These are phyloP conservation scores for Apiospora pterosperma DNA, from an alignment of 2,329 filamentous ascomycete genomes.

Conservation along the genomic window DNA sequence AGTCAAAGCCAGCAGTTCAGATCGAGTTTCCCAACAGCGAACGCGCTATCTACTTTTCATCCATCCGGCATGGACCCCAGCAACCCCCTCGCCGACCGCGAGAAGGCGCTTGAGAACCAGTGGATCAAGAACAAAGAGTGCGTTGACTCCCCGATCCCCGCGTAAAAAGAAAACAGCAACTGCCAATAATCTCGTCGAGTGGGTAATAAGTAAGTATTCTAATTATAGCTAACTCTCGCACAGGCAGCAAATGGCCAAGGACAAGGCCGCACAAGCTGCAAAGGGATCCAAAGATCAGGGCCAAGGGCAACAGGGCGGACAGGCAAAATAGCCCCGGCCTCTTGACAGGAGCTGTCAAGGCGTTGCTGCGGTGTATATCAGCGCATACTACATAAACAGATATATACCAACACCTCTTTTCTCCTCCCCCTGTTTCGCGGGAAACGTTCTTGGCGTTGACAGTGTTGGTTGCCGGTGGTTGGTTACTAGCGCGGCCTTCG, in stretches of 20 bases:
- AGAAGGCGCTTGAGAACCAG: slow-evolving; percentile 10
- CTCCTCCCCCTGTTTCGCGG: background rate
- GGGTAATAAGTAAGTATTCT: no score
- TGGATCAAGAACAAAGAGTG: slow-evolving; percentile 10
- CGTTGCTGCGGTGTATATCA: background rate
- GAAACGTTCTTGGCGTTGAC: background rate
- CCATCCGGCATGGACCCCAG: slow-evolving; percentile 4
- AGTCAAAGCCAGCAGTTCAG: background rate
- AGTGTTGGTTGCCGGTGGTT: background rate
- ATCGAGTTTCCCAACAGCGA: background rate
- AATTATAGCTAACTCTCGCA: background rate
- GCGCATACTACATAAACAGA: background rate
- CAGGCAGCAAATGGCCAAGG: slow-evolving; percentile 6
- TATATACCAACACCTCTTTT: background rate
- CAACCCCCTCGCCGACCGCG: slow-evolving; percentile 9
- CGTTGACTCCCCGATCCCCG: background rate
- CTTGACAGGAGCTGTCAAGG: background rate
- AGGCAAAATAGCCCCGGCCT: background rate
- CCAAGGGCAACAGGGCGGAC: background rate
- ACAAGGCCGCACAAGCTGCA: background rate
- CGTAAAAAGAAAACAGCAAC: background rate
- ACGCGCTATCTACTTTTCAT: no score
- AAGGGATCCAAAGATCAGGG: background rate
- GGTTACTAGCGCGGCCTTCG: background rate
- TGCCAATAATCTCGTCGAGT: no score